Evolutionary conservation across 495 filamentous ascomycete genomes (phyloP).

Genomic region (Podospora pseudoanserina): DNA sequence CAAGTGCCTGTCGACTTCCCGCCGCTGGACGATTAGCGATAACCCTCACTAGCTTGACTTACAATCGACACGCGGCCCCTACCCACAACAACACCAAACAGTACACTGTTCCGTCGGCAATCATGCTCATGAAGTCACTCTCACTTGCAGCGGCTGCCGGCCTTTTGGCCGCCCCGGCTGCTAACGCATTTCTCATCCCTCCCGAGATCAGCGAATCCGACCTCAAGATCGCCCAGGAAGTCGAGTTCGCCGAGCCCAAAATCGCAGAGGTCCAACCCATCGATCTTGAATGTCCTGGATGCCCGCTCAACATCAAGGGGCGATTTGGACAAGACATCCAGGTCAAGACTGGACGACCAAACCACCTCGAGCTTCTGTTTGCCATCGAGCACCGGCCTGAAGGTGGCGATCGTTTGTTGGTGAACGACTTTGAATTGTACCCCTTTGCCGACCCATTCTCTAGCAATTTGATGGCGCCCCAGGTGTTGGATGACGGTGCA

Average conservation of each 20-base stretch:
- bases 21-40: not conserved
- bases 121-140: conserved; percentile 32
- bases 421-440: conserved; percentile 47
- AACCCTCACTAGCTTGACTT: not conserved
- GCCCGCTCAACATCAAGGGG: conserved; percentile 32
- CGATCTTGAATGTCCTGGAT: conserved; percentile 44
- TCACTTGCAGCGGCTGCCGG: conserved; percentile 26
- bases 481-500: conserved; percentile 20
- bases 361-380: conserved; percentile 42
- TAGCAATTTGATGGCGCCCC: conserved; percentile 29
- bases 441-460: conserved; percentile 35
- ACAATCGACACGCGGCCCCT: too few relatives aligned
- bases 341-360: conserved; percentile 30
- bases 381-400: conserved; percentile 31
- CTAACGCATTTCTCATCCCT: conserved; percentile 29
- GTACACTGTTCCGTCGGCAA: not conserved
- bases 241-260: conserved; percentile 11
- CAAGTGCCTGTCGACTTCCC: not conserved
- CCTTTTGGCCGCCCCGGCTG: conserved; percentile 24
- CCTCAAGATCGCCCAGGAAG: conserved; percentile 14
- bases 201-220: conserved; percentile 26
- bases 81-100: not conserved
- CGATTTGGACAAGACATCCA: conserved; percentile 23
- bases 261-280: conserved; percentile 24
- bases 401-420: conserved; percentile 32